These are phyloP conservation scores for thale cress (Arabidopsis thaliana) DNA, from an alignment of 345 rosid genomes.

Conservation along the genomic window TAIR10.1 NC_003075.7:7053501-7054000, in stretches of 20 bases:
- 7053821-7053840: constrained; percentile 89
- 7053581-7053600: background rate
- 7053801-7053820: constrained; percentile 96
- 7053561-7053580: background rate
- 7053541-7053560: constrained; percentile 12
- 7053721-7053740: constrained; percentile 43
- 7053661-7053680: constrained; percentile 32
- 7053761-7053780: constrained; percentile 91
- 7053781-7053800: constrained; percentile 91
- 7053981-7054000: constrained; percentile 74
- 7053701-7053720: constrained; percentile 10
- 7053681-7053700: constrained; percentile 25
- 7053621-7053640: constrained; percentile 22
- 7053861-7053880: constrained; percentile 90
- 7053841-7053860: constrained; percentile 90
- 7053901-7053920: constrained; percentile 51
- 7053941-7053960: background rate
- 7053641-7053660: constrained; percentile 31
- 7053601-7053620: constrained; percentile 1
- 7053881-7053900: constrained; percentile 96
- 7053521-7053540: background rate
- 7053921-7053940: background rate
- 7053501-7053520: constrained; percentile 18
- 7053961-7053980: background rate
- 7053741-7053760: constrained; percentile 79